Conservation (phyloP, 169 alveolate species). For the Theileria parva region DNA sequence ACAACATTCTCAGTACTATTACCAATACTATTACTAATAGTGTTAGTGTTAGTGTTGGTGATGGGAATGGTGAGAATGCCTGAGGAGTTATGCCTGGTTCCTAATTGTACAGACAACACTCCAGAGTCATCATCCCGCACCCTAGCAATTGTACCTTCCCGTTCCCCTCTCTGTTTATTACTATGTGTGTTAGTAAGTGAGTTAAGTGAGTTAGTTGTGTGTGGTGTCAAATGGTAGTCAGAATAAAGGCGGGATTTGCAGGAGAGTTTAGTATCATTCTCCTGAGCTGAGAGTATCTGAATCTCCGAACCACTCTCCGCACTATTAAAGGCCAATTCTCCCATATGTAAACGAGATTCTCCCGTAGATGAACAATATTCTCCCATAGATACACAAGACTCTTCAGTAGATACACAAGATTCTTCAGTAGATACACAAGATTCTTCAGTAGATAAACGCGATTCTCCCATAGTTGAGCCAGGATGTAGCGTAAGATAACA, state of each 20-base stretch:
- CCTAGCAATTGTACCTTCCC: background rate
- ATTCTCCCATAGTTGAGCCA: no score
- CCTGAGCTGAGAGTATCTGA: background rate
- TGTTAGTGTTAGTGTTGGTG: background rate
- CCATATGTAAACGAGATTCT: no score
- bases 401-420: no score
- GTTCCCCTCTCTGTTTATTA: background rate
- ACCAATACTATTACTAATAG: background rate
- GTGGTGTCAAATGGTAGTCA: background rate
- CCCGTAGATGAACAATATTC: no score
- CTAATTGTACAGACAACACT: constrained; percentile 32
- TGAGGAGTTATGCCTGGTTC: constrained; percentile 29
- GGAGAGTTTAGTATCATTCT: background rate
- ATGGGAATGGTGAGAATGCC: constrained; percentile 5
- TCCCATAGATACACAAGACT: no score
- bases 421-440: no score
- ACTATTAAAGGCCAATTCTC: no score
- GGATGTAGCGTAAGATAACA: no score
- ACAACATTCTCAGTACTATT: background rate
- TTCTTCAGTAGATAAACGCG: no score
- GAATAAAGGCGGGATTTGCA: background rate
- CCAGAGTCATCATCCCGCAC: constrained; percentile 2
- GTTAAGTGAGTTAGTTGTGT: no score
- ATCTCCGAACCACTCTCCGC: background rate
- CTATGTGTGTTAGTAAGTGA: background rate